phyloP scores from a whole-genome alignment of 2,329 filamentous ascomycete species.

The Aureobasidium zeae region DNA sequence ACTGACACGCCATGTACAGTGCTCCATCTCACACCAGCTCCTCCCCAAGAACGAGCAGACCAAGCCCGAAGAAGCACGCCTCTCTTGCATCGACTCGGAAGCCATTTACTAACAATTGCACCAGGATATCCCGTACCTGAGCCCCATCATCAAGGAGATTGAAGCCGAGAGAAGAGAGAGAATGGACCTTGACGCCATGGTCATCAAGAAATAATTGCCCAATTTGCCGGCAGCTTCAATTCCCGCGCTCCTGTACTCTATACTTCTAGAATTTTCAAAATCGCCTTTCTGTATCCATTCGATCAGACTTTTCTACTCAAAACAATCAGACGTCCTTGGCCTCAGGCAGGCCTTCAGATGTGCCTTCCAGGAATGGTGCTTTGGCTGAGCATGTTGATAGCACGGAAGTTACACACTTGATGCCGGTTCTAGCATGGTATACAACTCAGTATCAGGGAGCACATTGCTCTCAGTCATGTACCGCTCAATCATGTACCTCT shows the following conservation, averaged over 20 bases:
- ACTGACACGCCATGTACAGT: conserved; percentile 34
- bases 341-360: too few species aligned
- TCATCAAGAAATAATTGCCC: conserved; percentile 40
- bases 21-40: conserved; percentile 56
- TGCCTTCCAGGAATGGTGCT: too few species aligned
- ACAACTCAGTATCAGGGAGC: too few species aligned
- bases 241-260: conserved; percentile 13
- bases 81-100: background rate
- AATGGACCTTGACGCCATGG: conserved; percentile 58
- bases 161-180: conserved; percentile 59
- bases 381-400: too few species aligned
- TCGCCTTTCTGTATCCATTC: too few species aligned
- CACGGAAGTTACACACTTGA: too few species aligned
- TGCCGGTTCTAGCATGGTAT: too few species aligned
- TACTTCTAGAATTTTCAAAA: conserved; percentile 15
- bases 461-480: too few species aligned
- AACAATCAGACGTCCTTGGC: background rate
- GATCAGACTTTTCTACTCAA: too few species aligned
- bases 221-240: background rate
- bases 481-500: too few species aligned
- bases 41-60: conserved; percentile 58
- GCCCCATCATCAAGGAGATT: conserved; percentile 58
- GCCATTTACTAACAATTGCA: conserved; percentile 18
- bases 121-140: conserved; percentile 59
- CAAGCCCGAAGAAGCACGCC: conserved; percentile 54